Evolutionary conservation across 2,329 filamentous ascomycete species (phyloP), one percentile per base, ranked within the genome.

Genomic region (Epichloe gansuensis): DNA sequence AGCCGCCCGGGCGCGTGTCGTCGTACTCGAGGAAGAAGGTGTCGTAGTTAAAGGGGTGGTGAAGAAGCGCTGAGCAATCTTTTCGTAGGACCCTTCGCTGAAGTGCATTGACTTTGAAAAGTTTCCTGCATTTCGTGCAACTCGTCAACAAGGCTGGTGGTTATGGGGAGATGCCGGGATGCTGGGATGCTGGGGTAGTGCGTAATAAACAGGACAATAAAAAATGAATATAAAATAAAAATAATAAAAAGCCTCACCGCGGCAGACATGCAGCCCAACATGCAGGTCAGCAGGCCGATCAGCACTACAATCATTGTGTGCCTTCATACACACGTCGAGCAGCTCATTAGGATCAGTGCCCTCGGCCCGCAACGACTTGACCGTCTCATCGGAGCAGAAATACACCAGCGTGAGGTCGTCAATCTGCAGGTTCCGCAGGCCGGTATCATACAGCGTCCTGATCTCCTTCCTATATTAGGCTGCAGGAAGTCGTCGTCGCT

Each of bases 231-330:
- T 8, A 23, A 6, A 82, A 39, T 50, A 5, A 35, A 2, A 21
- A 21, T 21, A 21, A 21, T 21, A 43, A 27, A n/a, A 39, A 27
- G n/a, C n/a, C 59, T 51, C 35, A 66, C 62, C 67, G 60, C 68
- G 59, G 62, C 68, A 70, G 54, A 88, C 71, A 64, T 89, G 85
- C 11, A 89, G 76, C 15, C 85, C 85, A 3, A 87, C 70, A 59
- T 87, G 82, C 66, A 88, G 76, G 57, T 85, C 84, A 5, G 71
- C 67, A 0, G 84, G 82, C 0, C 80, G 73, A 56, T 74, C 72
- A 31, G 72, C 68, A 59, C 87, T 75, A 63, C 79, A 82, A 63
- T 84, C 81, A 62, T 88, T 88, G 73, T 88, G 87, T 59, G 85
- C 78, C 64, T 79, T 76, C 65, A 89, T 78, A 63, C 89, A 89